These are phyloP conservation scores for Rubroshorea leprosula DNA, from an alignment of 345 rosid genomes.

Conservation along the genomic window DNA sequence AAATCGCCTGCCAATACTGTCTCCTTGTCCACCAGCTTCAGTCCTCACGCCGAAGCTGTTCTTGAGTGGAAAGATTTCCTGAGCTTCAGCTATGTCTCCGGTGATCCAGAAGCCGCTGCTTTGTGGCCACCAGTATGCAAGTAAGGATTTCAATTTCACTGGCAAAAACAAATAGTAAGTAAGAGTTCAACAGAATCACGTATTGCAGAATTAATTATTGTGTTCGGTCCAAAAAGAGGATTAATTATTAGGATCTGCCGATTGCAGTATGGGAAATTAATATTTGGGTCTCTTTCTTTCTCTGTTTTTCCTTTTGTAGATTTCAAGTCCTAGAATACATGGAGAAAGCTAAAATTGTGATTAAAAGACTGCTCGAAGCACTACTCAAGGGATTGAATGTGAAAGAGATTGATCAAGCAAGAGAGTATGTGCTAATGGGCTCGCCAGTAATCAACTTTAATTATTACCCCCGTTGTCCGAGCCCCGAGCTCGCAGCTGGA, in stretches of 20 bases:
- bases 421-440: constrained; percentile 14
- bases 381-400: constrained; percentile 18
- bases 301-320: not conserved
- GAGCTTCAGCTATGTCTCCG: constrained; percentile 6
- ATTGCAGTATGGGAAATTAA: no score
- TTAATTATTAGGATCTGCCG: no score
- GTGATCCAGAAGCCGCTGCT: constrained; percentile 7
- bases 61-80: constrained; percentile 25
- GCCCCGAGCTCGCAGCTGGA: constrained; percentile 23
- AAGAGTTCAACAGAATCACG: no score
- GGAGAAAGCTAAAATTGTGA: constrained; percentile 16
- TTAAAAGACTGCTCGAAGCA: constrained; percentile 16
- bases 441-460: constrained; percentile 8
- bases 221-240: no score
- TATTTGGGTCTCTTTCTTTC: no score
- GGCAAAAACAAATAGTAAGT: no score
- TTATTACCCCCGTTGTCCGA: constrained; percentile 25
- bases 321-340: constrained; percentile 14
- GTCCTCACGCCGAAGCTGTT: constrained; percentile 14
- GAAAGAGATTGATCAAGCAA: constrained; percentile 12
- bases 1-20: constrained; percentile 11
- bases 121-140: constrained; percentile 25
- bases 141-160: no score
- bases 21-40: constrained; percentile 19
- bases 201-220: no score